Base-by-base conservation (phyloP, 306 rosid genomes). In the Vigna angularis region DNA sequence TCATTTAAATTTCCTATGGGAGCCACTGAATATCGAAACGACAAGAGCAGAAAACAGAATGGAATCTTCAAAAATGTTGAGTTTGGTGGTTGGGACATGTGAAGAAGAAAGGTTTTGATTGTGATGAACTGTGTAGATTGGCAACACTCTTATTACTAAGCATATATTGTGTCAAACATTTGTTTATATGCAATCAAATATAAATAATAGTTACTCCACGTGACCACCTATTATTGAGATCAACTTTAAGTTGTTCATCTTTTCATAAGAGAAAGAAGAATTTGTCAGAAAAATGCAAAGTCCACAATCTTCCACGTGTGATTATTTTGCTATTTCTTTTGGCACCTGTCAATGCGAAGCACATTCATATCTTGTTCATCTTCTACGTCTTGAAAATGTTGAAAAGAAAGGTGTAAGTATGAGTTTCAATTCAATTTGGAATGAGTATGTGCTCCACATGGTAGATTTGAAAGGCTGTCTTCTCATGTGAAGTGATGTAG, bases 71-170 rank as follows among this genome's bases (percentile, higher is more conserved):
- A 64, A 45, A 70, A 13, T 63, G 17, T 73, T 18, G 53, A 48
- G 20, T 34, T 34, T 66, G 15, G 18, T 32, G 24, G 45, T 24
- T 50, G 53, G 73, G 87, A 74, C 88, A 79, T 82, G 88, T 89
- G 91, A 81, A 6, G 42, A 18, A 45, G 79, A 32, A 45, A 53
- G 71, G 65, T 82, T 84, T 84, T 51, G 85, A 82, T 75, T 68
- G 75, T 57, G 45, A 40, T 80, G 71, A 83, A 66, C 88, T 89
- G 91, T 89, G 91, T 75, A 70, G 28, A 38, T 64, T 67, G 73
- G 6, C 40, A 9, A 22, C 34, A 45, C n/a, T 61, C 18, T 58
- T 42, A 8, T 5, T 34, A 34, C 13, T 16, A 57, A 44, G 32
- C 45, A 40, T 8, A 40, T 8, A 50, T 34, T 26, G 67, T 15